Base-by-base conservation (phyloP, 345 rosid genomes). In the Rhodamnia rubescens region DNA sequence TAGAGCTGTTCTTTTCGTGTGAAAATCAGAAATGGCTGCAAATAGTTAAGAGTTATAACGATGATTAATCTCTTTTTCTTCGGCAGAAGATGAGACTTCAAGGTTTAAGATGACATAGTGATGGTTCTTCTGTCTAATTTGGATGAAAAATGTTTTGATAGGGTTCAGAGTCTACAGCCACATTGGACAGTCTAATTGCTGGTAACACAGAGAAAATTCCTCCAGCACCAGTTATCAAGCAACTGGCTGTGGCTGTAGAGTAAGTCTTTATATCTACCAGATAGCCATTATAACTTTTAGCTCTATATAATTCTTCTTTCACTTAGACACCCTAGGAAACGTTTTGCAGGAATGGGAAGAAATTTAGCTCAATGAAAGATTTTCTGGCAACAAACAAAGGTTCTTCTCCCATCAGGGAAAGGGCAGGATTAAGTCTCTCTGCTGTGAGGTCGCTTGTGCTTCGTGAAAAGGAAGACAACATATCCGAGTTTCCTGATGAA, bases 391-490 rank as follows among this genome's bases (percentile, higher is more conserved):
- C 96, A 42, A 91, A 93, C 58, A 94, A 94, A 85, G 90, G 88
- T 86, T 95, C 98, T 90, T 97, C 99, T 84, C 99, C 99, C 27
- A 89, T 88, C 64, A 91, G 87, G 93, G 98, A 97, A 87, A 93
- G 95, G 86, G 89, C 96, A 44, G 94, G 95, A 88, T 90, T 96
- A 92, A 94, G 95, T 89, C 93, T 97, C 85, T 95, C 96, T 83
- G 98, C 94, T 8, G 94, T 97, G 88, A 97, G 91, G 92, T 96
- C 95, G 29, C 90, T 97, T 83, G 98, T 97, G 87, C 94, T 92
- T 90, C 96, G 98, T 88, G 99, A 96, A 85, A 97, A 94, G 89
- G 99, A 95, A 85, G 98, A 93, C 82, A 95, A 93, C 81, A 85
- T 90, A 40, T 90, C 93, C 53, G 92, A 91, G 88, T 91, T 89